A percentile compares a stretch with the other conserved stretches of the same genome.
These are phyloP conservation scores for Hypoxylon rickii DNA, from an alignment of 495 filamentous ascomycete genomes.

Conservation along the genomic window DNA sequence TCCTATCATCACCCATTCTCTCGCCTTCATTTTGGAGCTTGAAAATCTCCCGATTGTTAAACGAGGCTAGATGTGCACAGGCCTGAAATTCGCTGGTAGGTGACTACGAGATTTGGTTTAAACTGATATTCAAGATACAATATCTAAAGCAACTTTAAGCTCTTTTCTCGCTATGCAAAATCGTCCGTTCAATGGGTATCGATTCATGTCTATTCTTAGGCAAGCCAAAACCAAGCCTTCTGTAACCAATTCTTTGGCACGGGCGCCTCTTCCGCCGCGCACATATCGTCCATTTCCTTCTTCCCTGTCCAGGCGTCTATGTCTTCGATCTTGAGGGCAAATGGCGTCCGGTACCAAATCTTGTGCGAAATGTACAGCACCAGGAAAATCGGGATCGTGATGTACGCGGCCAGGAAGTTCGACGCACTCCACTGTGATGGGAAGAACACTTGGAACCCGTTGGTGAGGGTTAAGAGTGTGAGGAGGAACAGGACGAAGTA, in stretches of 20 bases:
- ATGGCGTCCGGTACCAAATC: constrained; percentile 37
- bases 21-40: too few species aligned
- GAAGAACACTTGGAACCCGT: constrained; percentile 53
- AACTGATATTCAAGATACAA: too few species aligned
- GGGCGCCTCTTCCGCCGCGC: constrained; percentile 42
- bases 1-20: too few species aligned
- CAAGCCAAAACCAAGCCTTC: constrained; percentile 55
- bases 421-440: constrained; percentile 40
- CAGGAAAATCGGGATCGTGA: constrained; percentile 52
- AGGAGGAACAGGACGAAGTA: constrained; percentile 45
- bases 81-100: too few species aligned
- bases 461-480: constrained; percentile 49
- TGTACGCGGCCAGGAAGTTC: constrained; percentile 53
- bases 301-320: constrained; percentile 55
- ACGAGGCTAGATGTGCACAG: too few species aligned
- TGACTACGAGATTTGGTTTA: too few species aligned
- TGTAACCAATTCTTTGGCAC: constrained; percentile 47
- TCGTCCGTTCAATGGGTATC: constrained; percentile 8
- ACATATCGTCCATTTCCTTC: constrained; percentile 55
- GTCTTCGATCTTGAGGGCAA: constrained; percentile 34
- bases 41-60: too few species aligned
- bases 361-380: constrained; percentile 51
- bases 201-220: constrained; percentile 32
- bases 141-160: too few species aligned
- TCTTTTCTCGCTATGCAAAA: too few species aligned